Conservation (phyloP, 768 basidiomycete genomes). For the Calocera cornea region DNA sequence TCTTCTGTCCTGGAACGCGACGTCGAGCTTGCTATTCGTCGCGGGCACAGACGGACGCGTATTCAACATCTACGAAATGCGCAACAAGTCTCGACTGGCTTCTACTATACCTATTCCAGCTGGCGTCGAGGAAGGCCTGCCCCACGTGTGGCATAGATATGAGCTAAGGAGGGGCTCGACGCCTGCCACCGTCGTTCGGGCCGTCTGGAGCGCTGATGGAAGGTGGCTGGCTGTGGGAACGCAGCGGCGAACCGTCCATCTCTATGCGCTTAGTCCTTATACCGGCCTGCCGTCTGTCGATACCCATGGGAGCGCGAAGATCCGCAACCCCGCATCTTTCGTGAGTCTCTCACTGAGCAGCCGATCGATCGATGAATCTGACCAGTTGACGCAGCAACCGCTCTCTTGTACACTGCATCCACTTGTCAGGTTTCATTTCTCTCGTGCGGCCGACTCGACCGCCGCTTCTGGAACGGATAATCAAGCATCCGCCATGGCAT, state of each 20-base stretch:
- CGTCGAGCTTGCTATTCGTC: conserved; percentile 13
- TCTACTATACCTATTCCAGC: conserved; percentile 10
- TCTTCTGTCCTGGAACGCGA: conserved; percentile 16
- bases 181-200: conserved; percentile 44
- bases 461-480: not conserved
- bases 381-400: not conserved
- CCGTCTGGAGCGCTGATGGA: conserved; percentile 44
- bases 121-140: not conserved
- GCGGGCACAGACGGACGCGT: conserved; percentile 16
- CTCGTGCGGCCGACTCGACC: not conserved
- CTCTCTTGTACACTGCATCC: not conserved
- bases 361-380: not conserved
- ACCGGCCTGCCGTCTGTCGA: not conserved
- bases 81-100: not conserved
- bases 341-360: not conserved
- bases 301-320: not conserved
- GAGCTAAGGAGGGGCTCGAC: conserved; percentile 58
- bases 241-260: conserved; percentile 25
- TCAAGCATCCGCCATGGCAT: not conserved
- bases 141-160: conserved; percentile 41
- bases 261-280: conserved; percentile 13
- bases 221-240: conserved; percentile 61
- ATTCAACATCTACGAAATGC: conserved; percentile 18
- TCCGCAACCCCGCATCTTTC: not conserved
- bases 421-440: not conserved